Conservation (phyloP, 495 filamentous ascomycete species). For the Xylaria nigripes region DNA sequence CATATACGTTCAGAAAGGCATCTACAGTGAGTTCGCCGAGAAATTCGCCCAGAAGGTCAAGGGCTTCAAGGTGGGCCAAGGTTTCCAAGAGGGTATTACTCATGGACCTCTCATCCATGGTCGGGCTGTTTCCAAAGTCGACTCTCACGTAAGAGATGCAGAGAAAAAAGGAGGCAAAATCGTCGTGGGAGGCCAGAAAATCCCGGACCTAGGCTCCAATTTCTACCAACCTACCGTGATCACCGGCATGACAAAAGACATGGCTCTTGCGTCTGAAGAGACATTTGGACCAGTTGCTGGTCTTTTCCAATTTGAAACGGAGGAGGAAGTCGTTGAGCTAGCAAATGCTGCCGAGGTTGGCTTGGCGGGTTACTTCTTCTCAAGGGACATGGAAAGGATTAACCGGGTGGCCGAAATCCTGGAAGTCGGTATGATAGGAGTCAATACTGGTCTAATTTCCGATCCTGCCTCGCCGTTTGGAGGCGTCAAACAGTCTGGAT, state of each 20-base stretch:
- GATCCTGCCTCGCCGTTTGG: constrained; percentile 82
- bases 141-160: constrained; percentile 70
- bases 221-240: constrained; percentile 81
- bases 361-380: constrained; percentile 82
- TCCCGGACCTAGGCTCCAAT: constrained; percentile 57
- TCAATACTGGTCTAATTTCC: constrained; percentile 77
- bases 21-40: constrained; percentile 68
- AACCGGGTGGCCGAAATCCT: constrained; percentile 74
- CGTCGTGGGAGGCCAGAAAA: constrained; percentile 58
- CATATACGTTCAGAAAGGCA: constrained; percentile 69
- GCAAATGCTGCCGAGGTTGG: constrained; percentile 73
- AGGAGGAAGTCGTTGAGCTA: constrained; percentile 73
- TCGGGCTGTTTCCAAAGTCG: constrained; percentile 66
- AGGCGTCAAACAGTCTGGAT: constrained; percentile 88
- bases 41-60: constrained; percentile 68
- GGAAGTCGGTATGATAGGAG: constrained; percentile 84
- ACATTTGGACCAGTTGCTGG: constrained; percentile 84
- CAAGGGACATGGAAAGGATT: constrained; percentile 61
- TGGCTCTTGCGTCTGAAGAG: constrained; percentile 71
- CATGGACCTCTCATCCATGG: constrained; percentile 81
- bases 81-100: constrained; percentile 60
- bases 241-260: constrained; percentile 69
- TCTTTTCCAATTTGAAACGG: constrained; percentile 72
- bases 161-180: constrained; percentile 64
- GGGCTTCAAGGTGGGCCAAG: constrained; percentile 67